phyloP scores from a whole-genome alignment of 2,329 filamentous ascomycete species.

The Microdochium bolleyi region DNA sequence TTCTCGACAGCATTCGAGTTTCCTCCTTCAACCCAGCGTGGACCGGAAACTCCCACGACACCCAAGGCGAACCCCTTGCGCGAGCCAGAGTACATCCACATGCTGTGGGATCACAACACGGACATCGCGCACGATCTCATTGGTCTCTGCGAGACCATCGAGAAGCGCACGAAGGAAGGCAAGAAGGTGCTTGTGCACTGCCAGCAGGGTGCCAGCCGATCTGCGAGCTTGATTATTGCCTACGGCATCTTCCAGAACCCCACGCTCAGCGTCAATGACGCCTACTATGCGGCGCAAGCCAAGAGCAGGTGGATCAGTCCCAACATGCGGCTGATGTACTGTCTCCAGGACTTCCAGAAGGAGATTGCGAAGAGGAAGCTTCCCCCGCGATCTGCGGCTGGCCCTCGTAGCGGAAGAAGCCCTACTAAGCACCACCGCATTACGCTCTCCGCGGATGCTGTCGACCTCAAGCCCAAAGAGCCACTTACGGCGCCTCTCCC shows the following conservation, averaged over 20 bases:
- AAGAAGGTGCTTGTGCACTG: conserved; percentile 80
- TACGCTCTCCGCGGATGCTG: conserved; percentile 51
- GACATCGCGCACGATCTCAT: conserved; percentile 74
- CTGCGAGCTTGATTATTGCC: conserved; percentile 78
- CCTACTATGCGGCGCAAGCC: conserved; percentile 71
- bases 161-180: conserved; percentile 60
- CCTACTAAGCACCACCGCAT: conserved; percentile 49
- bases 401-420: conserved; percentile 42
- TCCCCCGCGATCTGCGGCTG: conserved; percentile 34
- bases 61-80: conserved; percentile 41
- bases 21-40: conserved; percentile 29
- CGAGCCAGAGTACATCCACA: conserved; percentile 75
- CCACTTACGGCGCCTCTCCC: conserved; percentile 55
- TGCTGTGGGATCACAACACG: conserved; percentile 84
- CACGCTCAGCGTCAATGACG: conserved; percentile 69
- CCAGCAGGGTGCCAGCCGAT: conserved; percentile 79
- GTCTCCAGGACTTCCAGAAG: conserved; percentile 73
- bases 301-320: conserved; percentile 84
- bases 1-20: conserved; percentile 56
- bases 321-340: conserved; percentile 90
- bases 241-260: conserved; percentile 78
- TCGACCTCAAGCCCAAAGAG: conserved; percentile 42
- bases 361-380: conserved; percentile 45
- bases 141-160: conserved; percentile 67
- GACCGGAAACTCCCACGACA: conserved; percentile 43